A percentile compares a stretch with the other conserved stretches of the same genome.
phyloP scores from a whole-genome alignment of 2,329 filamentous ascomycete genomes.

The Beauveria bassiana region DNA sequence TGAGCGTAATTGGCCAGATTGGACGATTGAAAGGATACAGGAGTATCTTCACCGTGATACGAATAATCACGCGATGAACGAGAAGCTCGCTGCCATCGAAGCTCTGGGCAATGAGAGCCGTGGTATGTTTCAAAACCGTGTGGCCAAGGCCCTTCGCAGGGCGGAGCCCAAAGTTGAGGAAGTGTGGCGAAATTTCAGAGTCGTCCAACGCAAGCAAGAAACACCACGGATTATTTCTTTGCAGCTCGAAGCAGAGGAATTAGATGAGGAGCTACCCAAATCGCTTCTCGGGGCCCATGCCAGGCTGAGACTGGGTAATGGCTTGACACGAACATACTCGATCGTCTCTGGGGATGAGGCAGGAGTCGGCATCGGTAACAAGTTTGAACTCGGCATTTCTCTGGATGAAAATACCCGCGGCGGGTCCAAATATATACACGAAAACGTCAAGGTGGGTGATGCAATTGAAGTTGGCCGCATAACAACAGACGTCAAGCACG shows the following conservation, averaged over 20 bases:
- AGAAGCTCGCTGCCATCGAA: conserved; percentile 42
- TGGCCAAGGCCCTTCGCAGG: conserved; percentile 38
- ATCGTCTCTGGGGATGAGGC: conserved; percentile 34
- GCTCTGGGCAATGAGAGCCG: conserved; percentile 42
- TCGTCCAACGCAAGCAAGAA: conserved; percentile 43
- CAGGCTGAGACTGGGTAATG: conserved; percentile 47
- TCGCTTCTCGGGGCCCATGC: conserved; percentile 43
- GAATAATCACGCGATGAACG: conserved; percentile 42
- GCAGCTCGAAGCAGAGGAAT: conserved; percentile 37
- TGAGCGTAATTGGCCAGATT: conserved; percentile 46
- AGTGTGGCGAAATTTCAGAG: conserved; percentile 37
- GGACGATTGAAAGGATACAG: conserved; percentile 57
- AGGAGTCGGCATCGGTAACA: conserved; percentile 27
- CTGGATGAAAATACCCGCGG: conserved; percentile 48
- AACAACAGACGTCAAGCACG: conserved; percentile 39
- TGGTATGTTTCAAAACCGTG: conserved; percentile 39
- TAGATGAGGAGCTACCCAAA: conserved; percentile 20
- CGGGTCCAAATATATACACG: conserved; percentile 53
- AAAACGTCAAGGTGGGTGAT: conserved; percentile 38
- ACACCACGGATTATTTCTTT: conserved; percentile 45
- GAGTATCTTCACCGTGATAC: conserved; percentile 52
- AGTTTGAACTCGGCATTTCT: conserved; percentile 51
- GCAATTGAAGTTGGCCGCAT: conserved; percentile 43
- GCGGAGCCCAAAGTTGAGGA: conserved; percentile 21
- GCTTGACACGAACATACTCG: conserved; percentile 52